Evolutionary conservation across 2,329 filamentous ascomycete genomes (phyloP).

Genomic region (Venturia oleaginea): DNA sequence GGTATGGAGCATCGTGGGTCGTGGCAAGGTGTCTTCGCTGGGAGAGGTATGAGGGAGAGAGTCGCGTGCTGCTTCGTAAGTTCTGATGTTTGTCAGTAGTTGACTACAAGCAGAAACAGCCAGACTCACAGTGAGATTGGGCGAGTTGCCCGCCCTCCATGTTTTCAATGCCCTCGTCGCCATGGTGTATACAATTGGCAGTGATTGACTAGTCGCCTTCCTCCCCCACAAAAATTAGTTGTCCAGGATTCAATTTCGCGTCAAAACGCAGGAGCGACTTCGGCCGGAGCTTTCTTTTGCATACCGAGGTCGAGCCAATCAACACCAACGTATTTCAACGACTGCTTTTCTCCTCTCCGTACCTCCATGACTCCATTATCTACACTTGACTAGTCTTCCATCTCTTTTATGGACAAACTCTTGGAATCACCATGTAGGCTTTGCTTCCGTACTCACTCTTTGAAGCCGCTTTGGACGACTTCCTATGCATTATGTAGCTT

Average conservation of each 20-base stretch:
- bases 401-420: too few relatives aligned
- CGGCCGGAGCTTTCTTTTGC: background rate
- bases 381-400: too few relatives aligned
- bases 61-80: conserved; percentile 3
- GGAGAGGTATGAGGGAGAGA: background rate
- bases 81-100: background rate
- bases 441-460: too few relatives aligned
- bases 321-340: background rate
- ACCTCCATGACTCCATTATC: too few relatives aligned
- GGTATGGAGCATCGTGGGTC: conserved; percentile 11
- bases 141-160: background rate
- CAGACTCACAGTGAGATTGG: background rate
- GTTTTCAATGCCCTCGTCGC: background rate
- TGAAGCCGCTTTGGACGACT: too few relatives aligned
- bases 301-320: background rate
- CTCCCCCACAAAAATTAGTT: background rate
- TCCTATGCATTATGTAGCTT: too few relatives aligned
- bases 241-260: background rate
- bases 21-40: conserved; percentile 13
- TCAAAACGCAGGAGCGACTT: background rate
- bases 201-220: background rate
- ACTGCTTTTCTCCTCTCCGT: too few relatives aligned
- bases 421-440: too few relatives aligned
- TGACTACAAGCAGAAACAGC: background rate
- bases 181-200: background rate